Base-by-base conservation (phyloP, 108 stramenopile species). In the Cyclotella distinguenda region DNA sequence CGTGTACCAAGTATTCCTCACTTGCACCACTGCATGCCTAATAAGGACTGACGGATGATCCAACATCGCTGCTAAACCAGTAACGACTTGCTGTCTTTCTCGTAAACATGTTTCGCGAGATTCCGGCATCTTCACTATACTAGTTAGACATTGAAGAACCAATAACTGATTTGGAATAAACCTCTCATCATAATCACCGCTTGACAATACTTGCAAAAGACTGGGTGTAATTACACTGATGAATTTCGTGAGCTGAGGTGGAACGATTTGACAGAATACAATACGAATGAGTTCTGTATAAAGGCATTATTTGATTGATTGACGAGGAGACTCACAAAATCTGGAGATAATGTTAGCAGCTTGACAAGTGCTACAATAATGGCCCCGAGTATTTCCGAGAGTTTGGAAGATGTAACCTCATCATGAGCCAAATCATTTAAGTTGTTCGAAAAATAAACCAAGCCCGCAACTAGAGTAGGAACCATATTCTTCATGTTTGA, bases 401-500 rank as follows among this genome's bases (percentile, higher is more conserved):
- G 23, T 33, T 57, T 63, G 6, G 55, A 43, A 18, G 46, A 34
- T 6, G 45, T 44, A 53, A 4, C 26, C 36, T 65, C 76, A 30
- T 26, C 28, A 30, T 60, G 40, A 46, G 25, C 35, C 56, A 77
- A 19, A 1, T 25, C 58, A 27, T 49, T 48, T 42, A 60, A 36
- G 43, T 77, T 64, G 40, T 77, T 77, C 36, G 76, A 69, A 30
- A 60, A 65, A 31, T 77, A 68, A 12, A 77, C 76, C 16, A 77
- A 44, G 5, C 76, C 76, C 22, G 68, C 76, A 28, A 77, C 46
- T 25, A 77, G 28, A 13, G 68, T 69, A 6, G 68, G 76, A 42
- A 67, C 33, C 36, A 77, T 58, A 27, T 70, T 68, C 26, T 40
- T 40, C 16, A 64, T 18, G 31, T 70, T 64, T 32, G 68, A 57